Evolutionary conservation across 306 rosid species (phyloP), one percentile per base, ranked within the genome.

Genomic region (Rubus parviflorus): DNA sequence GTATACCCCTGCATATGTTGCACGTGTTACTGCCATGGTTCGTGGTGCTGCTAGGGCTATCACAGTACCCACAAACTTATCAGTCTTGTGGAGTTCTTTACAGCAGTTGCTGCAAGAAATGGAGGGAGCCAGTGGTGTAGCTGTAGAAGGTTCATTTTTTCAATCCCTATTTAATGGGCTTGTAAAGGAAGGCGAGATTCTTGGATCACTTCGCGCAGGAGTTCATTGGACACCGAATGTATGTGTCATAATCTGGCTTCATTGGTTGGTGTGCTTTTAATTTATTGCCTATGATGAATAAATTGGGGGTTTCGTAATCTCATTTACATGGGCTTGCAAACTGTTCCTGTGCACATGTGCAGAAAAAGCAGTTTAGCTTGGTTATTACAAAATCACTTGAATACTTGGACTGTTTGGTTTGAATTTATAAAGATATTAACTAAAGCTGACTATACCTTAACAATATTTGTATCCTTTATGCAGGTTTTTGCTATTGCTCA

Each of bases 201-300:
- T 87, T 45, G 99, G 99, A 58, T 91, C 94, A 52, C 86, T 96
- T 78, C 99, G 98, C 23, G 94, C 98, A 12, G 99, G 99, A 83
- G 91, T 92, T 65, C 94, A 92, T 79, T 96, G 99, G 99, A 96
- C 98, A 15, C 99, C 99, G 3, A 89, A 91, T 84, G 99, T 96
- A 88, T 79, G 96, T 86, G 60, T 63, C 85, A 76, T 81, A 63
- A 67, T 81, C 71, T 71, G 57, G 56, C 65, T 75, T 37, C 54
- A 14, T 71, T 73, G 72, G 40, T 62, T 75, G 48, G 67, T 46
- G 46, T 48, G 54, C 57, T 70, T 73, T 40, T 25, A 67, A 38
- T 69, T 61, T 25, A 8, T 68, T 25, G 35, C 57, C 8, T 58
- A 8, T 16, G 7, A 74, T 40, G 75, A 60, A 22, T 22, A 70